Conservation (phyloP, 2,329 filamentous ascomycete species). For the Ceratocystis alfenasii region DNA sequence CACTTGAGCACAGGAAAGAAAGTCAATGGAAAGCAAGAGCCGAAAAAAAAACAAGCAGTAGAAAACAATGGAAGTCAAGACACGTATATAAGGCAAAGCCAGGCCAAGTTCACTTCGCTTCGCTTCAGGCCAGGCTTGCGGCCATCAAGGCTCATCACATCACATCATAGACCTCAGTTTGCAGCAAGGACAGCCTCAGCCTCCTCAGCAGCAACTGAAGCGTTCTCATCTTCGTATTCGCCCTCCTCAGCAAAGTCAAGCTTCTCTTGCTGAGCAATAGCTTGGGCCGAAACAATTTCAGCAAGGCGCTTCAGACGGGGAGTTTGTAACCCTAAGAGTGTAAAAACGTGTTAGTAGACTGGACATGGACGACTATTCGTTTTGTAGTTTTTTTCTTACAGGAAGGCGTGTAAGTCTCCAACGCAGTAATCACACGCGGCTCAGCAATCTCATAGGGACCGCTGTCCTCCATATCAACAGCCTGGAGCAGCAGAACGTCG, state of each 20-base stretch:
- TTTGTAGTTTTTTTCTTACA: constrained; percentile 46
- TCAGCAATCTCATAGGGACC: constrained; percentile 98
- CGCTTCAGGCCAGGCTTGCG: too few species aligned
- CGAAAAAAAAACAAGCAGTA: not conserved
- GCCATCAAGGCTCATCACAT: not conserved
- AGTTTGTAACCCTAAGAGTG: constrained; percentile 70
- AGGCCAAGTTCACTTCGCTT: not conserved
- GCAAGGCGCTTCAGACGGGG: constrained; percentile 87
- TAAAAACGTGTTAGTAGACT: constrained; percentile 25
- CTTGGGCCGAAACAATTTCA: constrained; percentile 96
- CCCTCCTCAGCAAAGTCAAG: constrained; percentile 44
- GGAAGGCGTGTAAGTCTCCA: constrained; percentile 96
- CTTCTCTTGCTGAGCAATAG: constrained; percentile 89
- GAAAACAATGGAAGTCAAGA: not conserved
- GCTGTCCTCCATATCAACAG: constrained; percentile 98
- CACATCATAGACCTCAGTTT: constrained; percentile 11
- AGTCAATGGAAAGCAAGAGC: not conserved
- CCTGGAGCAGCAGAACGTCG: constrained; percentile 81
- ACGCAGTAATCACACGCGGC: constrained; percentile 83
- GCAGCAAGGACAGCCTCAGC: constrained; percentile 21
- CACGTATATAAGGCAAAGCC: constrained; percentile 11
- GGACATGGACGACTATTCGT: not conserved
- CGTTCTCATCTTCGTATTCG: constrained; percentile 39
- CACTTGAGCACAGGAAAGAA: too few species aligned
- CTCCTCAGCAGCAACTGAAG: constrained; percentile 21